phyloP scores from a whole-genome alignment of 331 rosid species.

The Quercus lobata region DNA sequence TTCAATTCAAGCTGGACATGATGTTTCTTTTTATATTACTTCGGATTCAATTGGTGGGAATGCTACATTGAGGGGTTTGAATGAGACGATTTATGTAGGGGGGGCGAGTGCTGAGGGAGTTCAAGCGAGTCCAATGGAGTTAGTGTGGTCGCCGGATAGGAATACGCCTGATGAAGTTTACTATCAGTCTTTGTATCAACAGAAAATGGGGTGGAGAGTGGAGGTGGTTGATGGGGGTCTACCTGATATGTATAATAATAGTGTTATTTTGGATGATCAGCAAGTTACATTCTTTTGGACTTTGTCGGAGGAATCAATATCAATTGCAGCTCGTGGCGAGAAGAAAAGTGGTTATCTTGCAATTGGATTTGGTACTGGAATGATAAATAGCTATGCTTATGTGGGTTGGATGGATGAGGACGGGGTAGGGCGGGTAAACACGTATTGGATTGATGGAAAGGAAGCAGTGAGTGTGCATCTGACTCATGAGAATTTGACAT shows the following conservation, averaged over 20 bases:
- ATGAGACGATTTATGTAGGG: conserved; percentile 78
- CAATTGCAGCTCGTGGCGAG: conserved; percentile 87
- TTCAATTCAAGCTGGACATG: conserved; percentile 84
- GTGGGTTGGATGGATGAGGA: conserved; percentile 79
- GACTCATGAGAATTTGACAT: conserved; percentile 66
- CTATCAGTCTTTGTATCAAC: conserved; percentile 67
- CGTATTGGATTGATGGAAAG: conserved; percentile 87
- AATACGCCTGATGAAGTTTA: conserved; percentile 72
- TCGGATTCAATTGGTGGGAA: conserved; percentile 87
- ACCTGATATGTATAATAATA: conserved; percentile 86
- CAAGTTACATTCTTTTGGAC: conserved; percentile 95
- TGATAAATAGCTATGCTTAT: conserved; percentile 72
- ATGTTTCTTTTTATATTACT: conserved; percentile 75
- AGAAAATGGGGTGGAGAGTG: conserved; percentile 94
- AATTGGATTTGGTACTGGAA: conserved; percentile 75
- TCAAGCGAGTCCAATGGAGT: conserved; percentile 73
- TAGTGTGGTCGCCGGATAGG: conserved; percentile 81
- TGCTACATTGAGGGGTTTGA: conserved; percentile 67
- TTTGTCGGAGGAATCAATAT: conserved; percentile 56
- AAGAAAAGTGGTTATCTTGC: conserved; percentile 92
- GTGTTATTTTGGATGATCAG: conserved; percentile 88
- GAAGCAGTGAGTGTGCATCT: conserved; percentile 63
- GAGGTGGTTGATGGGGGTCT: conserved; percentile 96
- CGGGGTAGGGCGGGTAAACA: conserved; percentile 63
- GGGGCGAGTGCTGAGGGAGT: conserved; percentile 86